phyloP scores from a whole-genome alignment of 441 rosid genomes.

The Adansonia grandidieri region DNA sequence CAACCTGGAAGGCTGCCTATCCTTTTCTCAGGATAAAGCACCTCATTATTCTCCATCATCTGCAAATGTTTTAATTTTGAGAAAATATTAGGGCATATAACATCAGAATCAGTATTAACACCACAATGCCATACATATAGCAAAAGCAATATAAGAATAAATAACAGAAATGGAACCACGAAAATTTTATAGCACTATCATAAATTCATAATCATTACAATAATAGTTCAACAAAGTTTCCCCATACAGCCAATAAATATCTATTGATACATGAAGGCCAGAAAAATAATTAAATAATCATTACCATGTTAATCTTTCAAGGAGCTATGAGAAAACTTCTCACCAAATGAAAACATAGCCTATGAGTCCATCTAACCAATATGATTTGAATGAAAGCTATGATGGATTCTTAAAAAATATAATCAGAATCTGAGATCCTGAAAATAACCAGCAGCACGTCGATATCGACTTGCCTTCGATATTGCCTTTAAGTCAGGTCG shows the following conservation, averaged over 20 bases:
- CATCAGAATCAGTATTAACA: slow-evolving; percentile 21
- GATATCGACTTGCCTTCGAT: slow-evolving; percentile 54
- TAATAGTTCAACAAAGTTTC: not conserved
- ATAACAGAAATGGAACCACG: not conserved
- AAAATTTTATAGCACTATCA: not conserved
- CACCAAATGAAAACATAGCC: slow-evolving; percentile 12
- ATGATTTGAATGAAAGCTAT: slow-evolving; percentile 2
- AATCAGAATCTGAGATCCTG: slow-evolving; percentile 5
- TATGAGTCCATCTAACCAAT: slow-evolving; percentile 9
- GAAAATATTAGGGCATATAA: slow-evolving; percentile 7
- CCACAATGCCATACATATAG: not conserved
- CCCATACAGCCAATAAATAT: not conserved
- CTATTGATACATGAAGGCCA: not conserved
- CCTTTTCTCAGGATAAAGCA: slow-evolving; percentile 57
- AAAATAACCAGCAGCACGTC: slow-evolving; percentile 7
- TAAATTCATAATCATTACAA: slow-evolving; percentile 11
- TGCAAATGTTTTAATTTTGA: slow-evolving; percentile 32
- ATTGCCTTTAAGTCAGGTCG: slow-evolving; percentile 88
- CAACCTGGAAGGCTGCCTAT: slow-evolving; percentile 77
- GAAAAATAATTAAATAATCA: not conserved
- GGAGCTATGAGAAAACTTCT: not conserved
- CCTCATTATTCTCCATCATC: slow-evolving; percentile 51
- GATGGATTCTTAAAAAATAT: not conserved
- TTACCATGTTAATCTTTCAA: not conserved
- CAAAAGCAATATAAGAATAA: not conserved